phyloP scores from a whole-genome alignment of 768 basidiomycete species.

The Megacollybia marginata region DNA sequence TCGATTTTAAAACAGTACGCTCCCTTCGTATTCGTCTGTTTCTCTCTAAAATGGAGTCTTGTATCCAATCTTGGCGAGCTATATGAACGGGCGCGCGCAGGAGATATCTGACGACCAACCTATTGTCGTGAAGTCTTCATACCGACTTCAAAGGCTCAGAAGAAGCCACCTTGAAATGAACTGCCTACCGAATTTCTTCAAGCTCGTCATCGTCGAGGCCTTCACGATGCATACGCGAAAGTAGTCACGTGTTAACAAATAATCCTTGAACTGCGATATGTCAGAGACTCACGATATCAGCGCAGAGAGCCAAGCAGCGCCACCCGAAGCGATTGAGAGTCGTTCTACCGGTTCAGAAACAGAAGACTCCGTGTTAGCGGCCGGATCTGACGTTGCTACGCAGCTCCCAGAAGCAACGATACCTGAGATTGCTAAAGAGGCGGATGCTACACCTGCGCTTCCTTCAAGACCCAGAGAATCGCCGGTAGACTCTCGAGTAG shows the following conservation, averaged over 20 bases:
- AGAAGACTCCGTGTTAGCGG: too few species aligned
- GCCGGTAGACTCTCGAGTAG: constrained; percentile 40
- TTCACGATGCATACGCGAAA: too few species aligned
- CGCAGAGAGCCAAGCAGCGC: too few species aligned
- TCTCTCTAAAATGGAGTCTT: constrained; percentile 67
- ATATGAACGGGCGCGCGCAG: not conserved
- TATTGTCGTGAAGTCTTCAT: constrained; percentile 71
- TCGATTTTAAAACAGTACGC: constrained; percentile 5
- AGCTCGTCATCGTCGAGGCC: constrained; percentile 27
- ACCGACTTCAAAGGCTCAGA: constrained; percentile 23
- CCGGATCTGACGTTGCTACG: too few species aligned
- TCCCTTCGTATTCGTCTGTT: constrained; percentile 46
- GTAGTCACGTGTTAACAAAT: too few species aligned
- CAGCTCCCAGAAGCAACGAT: too few species aligned
- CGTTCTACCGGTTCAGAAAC: too few species aligned
- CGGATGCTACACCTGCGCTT: not conserved
- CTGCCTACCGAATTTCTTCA: constrained; percentile 31
- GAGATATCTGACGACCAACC: constrained; percentile 29
- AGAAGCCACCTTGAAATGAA: not conserved
- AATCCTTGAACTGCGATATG: too few species aligned
- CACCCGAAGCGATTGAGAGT: too few species aligned
- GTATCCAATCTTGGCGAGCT: constrained; percentile 59
- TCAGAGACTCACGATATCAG: too few species aligned
- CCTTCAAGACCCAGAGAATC: constrained; percentile 9
- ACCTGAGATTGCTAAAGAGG: not conserved